phyloP scores from a whole-genome alignment of 352 stramenopile species.

The Phytophthora foliorum region DNA sequence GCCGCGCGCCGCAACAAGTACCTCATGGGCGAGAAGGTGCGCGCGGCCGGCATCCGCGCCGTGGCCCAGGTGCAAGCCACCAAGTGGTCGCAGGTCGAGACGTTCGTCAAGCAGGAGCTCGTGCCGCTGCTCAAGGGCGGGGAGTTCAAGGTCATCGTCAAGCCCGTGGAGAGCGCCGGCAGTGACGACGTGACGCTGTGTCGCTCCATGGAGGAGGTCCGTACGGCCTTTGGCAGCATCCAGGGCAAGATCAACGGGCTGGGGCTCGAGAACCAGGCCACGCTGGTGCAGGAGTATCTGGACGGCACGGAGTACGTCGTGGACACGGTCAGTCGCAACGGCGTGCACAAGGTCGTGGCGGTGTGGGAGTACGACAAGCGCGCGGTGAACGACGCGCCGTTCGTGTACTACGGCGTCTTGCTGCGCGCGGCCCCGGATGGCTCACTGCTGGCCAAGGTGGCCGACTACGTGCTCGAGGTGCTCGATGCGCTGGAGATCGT shows the following conservation, averaged over 20 bases:
- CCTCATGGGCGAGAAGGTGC: conserved; percentile 89
- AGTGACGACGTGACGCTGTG: conserved; percentile 96
- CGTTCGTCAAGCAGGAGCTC: conserved; percentile 82
- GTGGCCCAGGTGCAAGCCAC: conserved; percentile 78
- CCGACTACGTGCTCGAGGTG: conserved; percentile 77
- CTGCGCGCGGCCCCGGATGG: conserved; percentile 61
- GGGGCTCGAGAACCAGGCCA: conserved; percentile 88
- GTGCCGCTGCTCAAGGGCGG: conserved; percentile 36
- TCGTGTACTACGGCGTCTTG: conserved; percentile 95
- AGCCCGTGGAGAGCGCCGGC: conserved; percentile 94
- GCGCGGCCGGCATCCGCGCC: conserved; percentile 72
- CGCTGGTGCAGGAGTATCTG: conserved; percentile 96
- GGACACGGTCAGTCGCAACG: conserved; percentile 95
- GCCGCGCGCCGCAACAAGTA: conserved; percentile 92
- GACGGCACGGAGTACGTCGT: conserved; percentile 96
- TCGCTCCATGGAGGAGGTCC: conserved; percentile 90
- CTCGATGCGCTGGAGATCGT: conserved; percentile 87
- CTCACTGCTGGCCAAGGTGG: conserved; percentile 54
- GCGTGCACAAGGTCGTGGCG: conserved; percentile 95
- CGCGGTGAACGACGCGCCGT: conserved; percentile 91
- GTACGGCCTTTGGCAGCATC: conserved; percentile 92
- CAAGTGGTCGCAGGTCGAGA: conserved; percentile 85
- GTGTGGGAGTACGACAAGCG: conserved; percentile 99
- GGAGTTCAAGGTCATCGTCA: conserved; percentile 90
- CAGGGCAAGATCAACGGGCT: conserved; percentile 92